Evolutionary conservation across 306 rosid genomes (phyloP), one percentile per base, ranked within the genome.

Genomic region (Dryas octopetala): DNA sequence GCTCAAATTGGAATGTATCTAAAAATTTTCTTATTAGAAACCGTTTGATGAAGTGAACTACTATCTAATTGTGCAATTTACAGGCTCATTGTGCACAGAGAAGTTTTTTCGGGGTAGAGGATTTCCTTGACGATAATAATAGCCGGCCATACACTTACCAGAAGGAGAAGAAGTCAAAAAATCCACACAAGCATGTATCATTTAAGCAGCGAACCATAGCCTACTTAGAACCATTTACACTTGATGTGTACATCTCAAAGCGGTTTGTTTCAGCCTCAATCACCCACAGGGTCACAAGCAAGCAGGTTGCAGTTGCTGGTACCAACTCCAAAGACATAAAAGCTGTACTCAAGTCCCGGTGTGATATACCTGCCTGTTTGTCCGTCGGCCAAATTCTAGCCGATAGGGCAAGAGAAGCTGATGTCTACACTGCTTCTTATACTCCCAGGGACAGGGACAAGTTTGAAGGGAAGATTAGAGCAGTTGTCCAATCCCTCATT

Each of bases 251-350:
- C 45, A 91, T 95, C 85, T 95, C 98, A n/a, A 95, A 95, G 70
- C 88, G 97, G 8, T 95, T 95, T 49, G 97, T 95, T 63, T 87
- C 97, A 15, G 98, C 98, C 70, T 90, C 97, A 11, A 83, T 95
- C 44, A 95, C 98, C 32, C 98, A 95, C 77, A 81, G 98, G 85
- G 90, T 89, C 71, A 91, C 97, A 45, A 82, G 95, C 80, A 91
- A 87, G 78, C 98, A 91, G 83, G 98, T 95, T 82, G 96, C 96
- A 52, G 97, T 92, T 77, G 97, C 98, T 1, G 98, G 98, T 32
- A 95, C 98, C 55, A 95, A 95, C 89, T 94, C 98, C 52, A 95
- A 95, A 76, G 97, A 95, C 83, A 90, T 95, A 19, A 95, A 95
- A 84, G 96, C 96, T 44, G 92, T 76, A 15, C 96, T 95, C 63